phyloP scores from a whole-genome alignment of 108 stramenopile species.

The Aurantiochytrium sp. region DNA sequence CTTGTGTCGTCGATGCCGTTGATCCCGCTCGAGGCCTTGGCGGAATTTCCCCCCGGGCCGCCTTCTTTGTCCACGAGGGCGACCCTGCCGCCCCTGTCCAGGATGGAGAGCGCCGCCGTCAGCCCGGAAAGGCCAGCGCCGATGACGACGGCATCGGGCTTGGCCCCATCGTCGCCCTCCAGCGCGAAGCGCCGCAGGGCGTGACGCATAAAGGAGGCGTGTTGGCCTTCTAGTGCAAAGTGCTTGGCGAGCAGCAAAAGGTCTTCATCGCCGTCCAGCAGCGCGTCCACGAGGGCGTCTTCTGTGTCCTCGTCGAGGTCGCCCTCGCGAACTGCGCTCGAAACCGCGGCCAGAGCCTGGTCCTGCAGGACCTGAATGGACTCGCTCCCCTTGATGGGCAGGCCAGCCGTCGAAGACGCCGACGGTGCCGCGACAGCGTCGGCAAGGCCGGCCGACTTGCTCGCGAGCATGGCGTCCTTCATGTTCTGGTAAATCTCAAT shows the following conservation, averaged over 20 bases:
- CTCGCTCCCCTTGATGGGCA: too few relatives aligned
- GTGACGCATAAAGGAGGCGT: constrained; percentile 27
- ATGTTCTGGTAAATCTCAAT: constrained; percentile 40
- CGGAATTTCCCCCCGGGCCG: constrained; percentile 80
- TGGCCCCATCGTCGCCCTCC: constrained; percentile 28
- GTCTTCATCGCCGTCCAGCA: not conserved
- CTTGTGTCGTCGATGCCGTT: constrained; percentile 73
- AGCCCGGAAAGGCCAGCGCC: constrained; percentile 84
- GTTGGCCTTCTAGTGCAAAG: not conserved
- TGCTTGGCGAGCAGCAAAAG: not conserved
- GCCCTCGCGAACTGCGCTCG: not conserved
- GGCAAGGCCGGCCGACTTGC: not conserved
- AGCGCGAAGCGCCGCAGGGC: constrained; percentile 39
- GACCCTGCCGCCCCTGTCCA: constrained; percentile 77
- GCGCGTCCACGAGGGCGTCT: not conserved
- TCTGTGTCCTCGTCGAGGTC: not conserved
- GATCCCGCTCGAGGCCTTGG: constrained; percentile 85
- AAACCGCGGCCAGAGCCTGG: not conserved
- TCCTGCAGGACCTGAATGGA: not conserved
- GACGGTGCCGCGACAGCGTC: too few relatives aligned
- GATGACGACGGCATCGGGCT: constrained; percentile 80
- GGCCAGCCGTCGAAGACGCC: too few relatives aligned
- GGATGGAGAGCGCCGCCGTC: constrained; percentile 72
- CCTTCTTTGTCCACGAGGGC: constrained; percentile 79
- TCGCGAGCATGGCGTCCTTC: not conserved